Evolutionary conservation across 495 filamentous ascomycete species (phyloP).

Genomic region (Penicillium arizonense): DNA sequence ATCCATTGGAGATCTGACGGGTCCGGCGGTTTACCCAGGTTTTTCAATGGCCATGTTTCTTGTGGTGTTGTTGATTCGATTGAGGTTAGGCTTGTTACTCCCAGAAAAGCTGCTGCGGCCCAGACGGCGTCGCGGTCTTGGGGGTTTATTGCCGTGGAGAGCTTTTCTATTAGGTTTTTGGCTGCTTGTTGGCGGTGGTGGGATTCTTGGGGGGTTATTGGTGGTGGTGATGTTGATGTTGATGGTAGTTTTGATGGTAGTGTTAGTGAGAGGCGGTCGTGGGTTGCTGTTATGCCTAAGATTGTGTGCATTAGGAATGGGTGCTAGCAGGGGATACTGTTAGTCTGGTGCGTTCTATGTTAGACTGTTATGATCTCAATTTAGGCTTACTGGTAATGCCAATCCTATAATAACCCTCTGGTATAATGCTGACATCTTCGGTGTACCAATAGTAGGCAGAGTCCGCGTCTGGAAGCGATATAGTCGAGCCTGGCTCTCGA

Average conservation of each 20-base stretch:
- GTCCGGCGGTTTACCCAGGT: background rate
- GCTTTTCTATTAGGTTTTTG: constrained; percentile 26
- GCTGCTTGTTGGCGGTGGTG: constrained; percentile 34
- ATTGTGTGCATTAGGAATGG: constrained; percentile 43
- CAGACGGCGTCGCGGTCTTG: constrained; percentile 41
- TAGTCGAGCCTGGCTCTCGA: constrained; percentile 23
- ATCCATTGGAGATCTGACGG: constrained; percentile 27
- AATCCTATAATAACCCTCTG: constrained; percentile 9
- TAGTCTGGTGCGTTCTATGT: background rate
- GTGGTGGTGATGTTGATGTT: background rate
- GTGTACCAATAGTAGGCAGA: constrained; percentile 24
- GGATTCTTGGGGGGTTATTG: constrained; percentile 14
- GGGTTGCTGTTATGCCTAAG: constrained; percentile 30
- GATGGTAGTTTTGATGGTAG: background rate
- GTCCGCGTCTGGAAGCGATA: constrained; percentile 29
- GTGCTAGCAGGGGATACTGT: constrained; percentile 18
- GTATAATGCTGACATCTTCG: constrained; percentile 13
- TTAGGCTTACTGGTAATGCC: constrained; percentile 11
- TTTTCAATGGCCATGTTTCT: constrained; percentile 39
- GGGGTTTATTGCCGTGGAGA: constrained; percentile 24
- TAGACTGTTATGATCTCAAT: too few species aligned
- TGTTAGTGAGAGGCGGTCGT: constrained; percentile 30
- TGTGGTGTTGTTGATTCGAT: constrained; percentile 23
- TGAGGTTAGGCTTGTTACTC: constrained; percentile 28
- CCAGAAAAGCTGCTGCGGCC: constrained; percentile 40